These are phyloP conservation scores for Sicyos baderoa DNA, from an alignment of 306 rosid species.

Conservation along the genomic window DNA sequence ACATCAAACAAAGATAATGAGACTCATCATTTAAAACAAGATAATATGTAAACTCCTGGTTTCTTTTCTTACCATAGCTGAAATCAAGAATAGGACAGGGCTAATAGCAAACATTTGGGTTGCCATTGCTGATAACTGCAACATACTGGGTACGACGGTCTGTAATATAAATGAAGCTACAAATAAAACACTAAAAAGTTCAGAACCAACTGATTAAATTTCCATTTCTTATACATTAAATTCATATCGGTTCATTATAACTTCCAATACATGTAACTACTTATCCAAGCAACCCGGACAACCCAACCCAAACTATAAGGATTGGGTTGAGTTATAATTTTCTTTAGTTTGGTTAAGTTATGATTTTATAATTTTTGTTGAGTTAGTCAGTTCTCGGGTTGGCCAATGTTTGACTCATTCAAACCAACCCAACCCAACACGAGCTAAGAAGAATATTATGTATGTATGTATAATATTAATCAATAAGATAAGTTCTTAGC, in stretches of 20 bases:
- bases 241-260: not conserved
- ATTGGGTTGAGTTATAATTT: too few species aligned
- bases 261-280: not conserved
- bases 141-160: conserved; percentile 70
- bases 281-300: not conserved
- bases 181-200: conserved; percentile 8
- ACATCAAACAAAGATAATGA: conserved; percentile 20
- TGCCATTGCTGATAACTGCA: conserved; percentile 73
- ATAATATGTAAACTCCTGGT: conserved; percentile 3
- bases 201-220: conserved; percentile 1
- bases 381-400: too few species aligned
- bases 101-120: conserved; percentile 62
- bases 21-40: conserved; percentile 9
- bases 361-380: too few species aligned
- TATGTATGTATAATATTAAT: too few species aligned
- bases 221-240: not conserved
- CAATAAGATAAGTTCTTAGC: too few species aligned
- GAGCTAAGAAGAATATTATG: too few species aligned
- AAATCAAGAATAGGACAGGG: conserved; percentile 60
- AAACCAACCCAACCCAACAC: too few species aligned
- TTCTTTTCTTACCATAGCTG: conserved; percentile 63
- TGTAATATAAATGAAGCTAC: conserved; percentile 31
- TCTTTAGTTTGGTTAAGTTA: too few species aligned
- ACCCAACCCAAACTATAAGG: too few species aligned
- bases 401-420: too few species aligned